Evolutionary conservation across 495 filamentous ascomycete genomes (phyloP).

Genomic region (Penicillium goetzii): DNA sequence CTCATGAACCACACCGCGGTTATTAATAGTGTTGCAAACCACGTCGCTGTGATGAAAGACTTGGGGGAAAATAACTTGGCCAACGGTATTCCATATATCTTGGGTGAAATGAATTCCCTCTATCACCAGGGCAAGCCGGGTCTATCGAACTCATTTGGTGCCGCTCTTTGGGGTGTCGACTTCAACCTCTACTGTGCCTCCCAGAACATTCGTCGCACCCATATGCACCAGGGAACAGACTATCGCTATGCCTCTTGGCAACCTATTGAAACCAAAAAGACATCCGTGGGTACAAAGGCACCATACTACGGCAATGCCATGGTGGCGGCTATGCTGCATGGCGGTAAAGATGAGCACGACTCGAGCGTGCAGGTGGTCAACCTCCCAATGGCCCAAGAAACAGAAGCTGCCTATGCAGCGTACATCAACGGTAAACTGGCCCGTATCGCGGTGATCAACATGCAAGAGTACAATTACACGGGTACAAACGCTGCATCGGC

Average conservation of each 20-base stretch:
- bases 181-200: constrained; percentile 64
- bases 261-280: constrained; percentile 56
- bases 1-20: constrained; percentile 69
- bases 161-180: constrained; percentile 70
- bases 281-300: constrained; percentile 61
- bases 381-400: constrained; percentile 46
- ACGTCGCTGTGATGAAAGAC: constrained; percentile 43
- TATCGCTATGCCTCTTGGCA: constrained; percentile 66
- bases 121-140: constrained; percentile 66
- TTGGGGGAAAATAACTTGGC: constrained; percentile 33
- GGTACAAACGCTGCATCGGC: constrained; percentile 24
- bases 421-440: constrained; percentile 52
- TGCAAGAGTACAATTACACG: constrained; percentile 64
- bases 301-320: constrained; percentile 70
- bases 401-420: constrained; percentile 61
- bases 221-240: constrained; percentile 70
- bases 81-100: constrained; percentile 57
- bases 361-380: constrained; percentile 33
- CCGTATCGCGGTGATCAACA: constrained; percentile 61
- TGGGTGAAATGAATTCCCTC: constrained; percentile 69
- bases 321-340: constrained; percentile 59
- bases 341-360: constrained; percentile 19
- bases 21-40: constrained; percentile 49
- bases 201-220: constrained; percentile 59
- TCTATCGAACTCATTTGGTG: constrained; percentile 70